Base-by-base conservation (phyloP, 495 filamentous ascomycete genomes). In the Xeromyces bisporus region DNA sequence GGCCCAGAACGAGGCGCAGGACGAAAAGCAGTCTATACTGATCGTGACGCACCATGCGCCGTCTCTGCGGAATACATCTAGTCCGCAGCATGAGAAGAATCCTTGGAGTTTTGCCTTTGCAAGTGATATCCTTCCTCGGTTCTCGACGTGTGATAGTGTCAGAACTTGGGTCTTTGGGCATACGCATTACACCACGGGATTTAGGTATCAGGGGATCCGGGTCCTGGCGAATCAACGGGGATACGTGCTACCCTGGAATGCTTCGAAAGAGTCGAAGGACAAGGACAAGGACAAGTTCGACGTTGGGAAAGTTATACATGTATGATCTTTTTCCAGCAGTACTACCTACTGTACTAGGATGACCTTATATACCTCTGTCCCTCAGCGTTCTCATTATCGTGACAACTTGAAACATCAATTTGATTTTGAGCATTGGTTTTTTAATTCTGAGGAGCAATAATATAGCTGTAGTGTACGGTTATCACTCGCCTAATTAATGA, bases 31-130 rank as follows among this genome's bases (percentile, higher is more conserved):
- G 17, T 44, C 41, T 26, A 44, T 70, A n/a, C 26, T 73, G 2
- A 51, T 73, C 1, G 55, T 64, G 10, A 71, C 67, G 2, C 69
- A 73, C 28, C 65, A 73, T 42, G 64, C 65, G 1, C 69, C 69
- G 10, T 57, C 43, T 15, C 38, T 61, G 0, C 23, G 51, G 23
- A 46, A 44, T 2, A 65, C 60, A 0, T 57, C 60, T 3, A 46
- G 49, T 4, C 63, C 65, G 2, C 45, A 56, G 32, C 43, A 71
- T 24, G 41, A 43, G 4, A 31, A 51, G 3, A 67, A 51, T 28
- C 49, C 53, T 8, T 55, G 58, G 55, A 48, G 29, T 2, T 47
- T 43, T 14, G 65, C 64, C 2, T 73, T 72, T 52, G 61, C n/a
- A n/a, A n/a, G n/a, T 21, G 20, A 21, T 21, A 21, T 21, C 20